Evolutionary conservation across 192 early-diverging fungal species (phyloP), one percentile per base, ranked within the genome.

Genomic region (Podila epicladia): DNA sequence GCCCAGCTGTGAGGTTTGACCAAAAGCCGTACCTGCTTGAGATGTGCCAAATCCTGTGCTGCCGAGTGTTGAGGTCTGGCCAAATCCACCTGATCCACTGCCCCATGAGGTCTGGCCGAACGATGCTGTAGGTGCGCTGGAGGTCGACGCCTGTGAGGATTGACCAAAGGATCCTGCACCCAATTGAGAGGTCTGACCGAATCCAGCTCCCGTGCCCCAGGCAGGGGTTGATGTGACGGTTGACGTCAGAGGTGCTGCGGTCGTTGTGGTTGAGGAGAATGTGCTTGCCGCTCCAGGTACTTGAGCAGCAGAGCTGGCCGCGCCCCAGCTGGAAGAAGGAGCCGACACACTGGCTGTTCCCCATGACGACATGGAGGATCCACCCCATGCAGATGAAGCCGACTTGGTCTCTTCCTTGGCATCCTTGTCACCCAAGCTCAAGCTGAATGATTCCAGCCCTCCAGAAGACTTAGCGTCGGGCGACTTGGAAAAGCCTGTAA

Each of bases 361-460:
- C 77, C 77, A 80, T n/a, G 77, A 72, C 0, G 77, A 73, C 4
- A 65, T 68, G 28, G 70, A 79, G 65, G 59, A 63, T 8, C 49
- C 61, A 15, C 75, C 75, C 75, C 75, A 79, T 48, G 75, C n/a
- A 31, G 35, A 26, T 33, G 75, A 17, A 1, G 57, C 22, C 13
- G 75, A 38, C 29, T 69, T 79, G 11, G 65, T 12, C 24, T 72
- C 65, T 1, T 64, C 24, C 45, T 57, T 38, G n/a, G 67, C 20
- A 26, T 68, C n/a, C 24, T 55, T n/a, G n/a, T 64, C 58, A 13
- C 77, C 77, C 12, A 80, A 37, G 5, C 70, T 72, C 53, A 80
- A 55, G 24, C 51, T 73, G 37, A 80, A 80, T 17, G 77, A 80
- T 19, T 80, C 71, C 28, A 80, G 55, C 35, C 65, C 70, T 12